Conservation (phyloP, 2,329 filamentous ascomycete genomes). For the Aspergillus cejpii region DNA sequence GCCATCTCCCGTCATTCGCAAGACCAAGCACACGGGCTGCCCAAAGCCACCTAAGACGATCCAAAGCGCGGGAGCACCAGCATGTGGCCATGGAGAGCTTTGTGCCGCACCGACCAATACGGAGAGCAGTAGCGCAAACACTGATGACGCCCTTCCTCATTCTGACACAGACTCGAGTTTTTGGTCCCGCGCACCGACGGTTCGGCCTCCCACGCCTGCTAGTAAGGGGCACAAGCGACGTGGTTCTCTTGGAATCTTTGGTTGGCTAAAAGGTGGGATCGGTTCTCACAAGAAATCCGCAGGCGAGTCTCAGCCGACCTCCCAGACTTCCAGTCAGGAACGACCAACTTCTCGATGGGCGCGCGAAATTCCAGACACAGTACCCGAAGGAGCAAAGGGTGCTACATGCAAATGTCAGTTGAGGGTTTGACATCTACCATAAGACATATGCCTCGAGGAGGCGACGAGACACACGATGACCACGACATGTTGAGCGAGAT, state of each 20-base stretch:
- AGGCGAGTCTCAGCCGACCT: conserved; percentile 4
- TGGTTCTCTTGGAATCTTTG: conserved; percentile 34
- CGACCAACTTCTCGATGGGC: conserved; percentile 14
- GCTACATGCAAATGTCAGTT: conserved; percentile 5
- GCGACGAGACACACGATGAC: conserved; percentile 20
- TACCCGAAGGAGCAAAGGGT: conserved; percentile 6
- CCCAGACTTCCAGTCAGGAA: conserved; percentile 7
- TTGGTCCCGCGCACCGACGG: conserved; percentile 14
- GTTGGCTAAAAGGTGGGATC: conserved; percentile 37
- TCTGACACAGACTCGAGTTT: conserved; percentile 24
- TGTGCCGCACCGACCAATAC: conserved; percentile 14
- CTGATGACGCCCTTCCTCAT: conserved; percentile 19
- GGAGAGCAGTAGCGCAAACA: conserved; percentile 7
- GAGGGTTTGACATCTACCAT: conserved; percentile 14
- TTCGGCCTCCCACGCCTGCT: conserved; percentile 24
- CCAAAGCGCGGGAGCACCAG: conserved; percentile 11
- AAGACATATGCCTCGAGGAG: conserved; percentile 7
- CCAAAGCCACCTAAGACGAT: conserved; percentile 8
- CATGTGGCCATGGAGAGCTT: conserved; percentile 11
- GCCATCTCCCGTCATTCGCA: conserved; percentile 31
- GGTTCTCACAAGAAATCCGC: conserved; percentile 20
- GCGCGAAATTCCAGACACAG: conserved; percentile 11
- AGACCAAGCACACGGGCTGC: conserved; percentile 20
- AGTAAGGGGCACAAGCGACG: conserved; percentile 33
- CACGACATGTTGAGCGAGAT: conserved; percentile 29